Evolutionary conservation across 805 yeast species (phyloP).

Genomic region (Myxozyma vanderwaltii): DNA sequence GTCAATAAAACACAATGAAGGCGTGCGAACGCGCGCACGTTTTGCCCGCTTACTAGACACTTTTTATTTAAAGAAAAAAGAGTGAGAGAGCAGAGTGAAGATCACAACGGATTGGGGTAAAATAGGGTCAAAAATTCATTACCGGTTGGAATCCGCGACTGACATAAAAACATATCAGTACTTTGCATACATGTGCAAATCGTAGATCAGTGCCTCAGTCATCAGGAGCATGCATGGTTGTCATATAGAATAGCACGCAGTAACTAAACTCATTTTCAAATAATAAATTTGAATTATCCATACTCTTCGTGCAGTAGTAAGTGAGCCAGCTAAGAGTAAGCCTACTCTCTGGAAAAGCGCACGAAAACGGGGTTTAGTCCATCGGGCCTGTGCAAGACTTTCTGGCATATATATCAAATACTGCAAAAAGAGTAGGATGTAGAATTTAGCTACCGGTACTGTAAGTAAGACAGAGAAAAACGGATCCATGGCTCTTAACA

Average conservation of each 20-base stretch:
- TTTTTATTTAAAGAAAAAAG: neutral
- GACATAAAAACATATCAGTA: neutral
- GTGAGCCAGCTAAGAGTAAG: conserved; percentile 4
- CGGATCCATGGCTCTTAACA: conserved; percentile 3
- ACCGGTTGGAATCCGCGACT: conserved; percentile 14
- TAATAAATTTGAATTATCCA: too few relatives aligned
- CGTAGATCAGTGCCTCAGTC: neutral
- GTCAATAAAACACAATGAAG: neutral
- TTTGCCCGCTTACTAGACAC: neutral
- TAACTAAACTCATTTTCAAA: neutral
- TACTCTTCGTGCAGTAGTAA: neutral
- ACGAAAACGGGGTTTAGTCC: neutral
- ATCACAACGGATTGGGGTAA: conserved; percentile 1
- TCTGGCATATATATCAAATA: conserved; percentile 8
- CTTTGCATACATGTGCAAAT: conserved; percentile 3
- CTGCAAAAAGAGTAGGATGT: neutral
- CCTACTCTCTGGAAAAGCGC: conserved; percentile 4
- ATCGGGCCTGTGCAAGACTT: conserved; percentile 20
- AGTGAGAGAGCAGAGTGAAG: neutral
- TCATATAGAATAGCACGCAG: neutral
- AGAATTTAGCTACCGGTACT: neutral
- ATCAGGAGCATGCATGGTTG: conserved; percentile 12
- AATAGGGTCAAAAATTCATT: neutral
- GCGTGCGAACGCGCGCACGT: conserved; percentile 11
- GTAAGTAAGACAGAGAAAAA: conserved; percentile 2